Conservation (phyloP, 108 stramenopile species). For the Cyclotella atomus region DNA sequence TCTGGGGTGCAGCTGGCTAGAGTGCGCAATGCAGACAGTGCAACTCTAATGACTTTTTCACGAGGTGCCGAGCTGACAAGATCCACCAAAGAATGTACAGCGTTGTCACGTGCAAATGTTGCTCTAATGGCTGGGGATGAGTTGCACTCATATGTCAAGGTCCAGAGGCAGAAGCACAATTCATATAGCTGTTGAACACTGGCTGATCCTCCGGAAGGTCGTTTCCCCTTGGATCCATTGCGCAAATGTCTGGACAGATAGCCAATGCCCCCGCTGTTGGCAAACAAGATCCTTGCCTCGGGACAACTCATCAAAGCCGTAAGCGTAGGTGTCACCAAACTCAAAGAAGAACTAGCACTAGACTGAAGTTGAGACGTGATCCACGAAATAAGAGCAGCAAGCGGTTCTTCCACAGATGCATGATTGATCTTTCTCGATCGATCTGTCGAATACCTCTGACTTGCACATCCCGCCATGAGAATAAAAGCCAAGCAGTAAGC, state of each 20-base stretch:
- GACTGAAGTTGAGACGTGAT: conserved; percentile 72
- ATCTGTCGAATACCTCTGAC: conserved; percentile 19
- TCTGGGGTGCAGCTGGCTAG: conserved; percentile 81
- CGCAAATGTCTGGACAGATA: conserved; percentile 70
- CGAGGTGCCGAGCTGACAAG: conserved; percentile 86
- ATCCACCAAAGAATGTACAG: conserved; percentile 70
- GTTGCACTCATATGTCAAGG: conserved; percentile 76
- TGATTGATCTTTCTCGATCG: conserved; percentile 47
- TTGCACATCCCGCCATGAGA: conserved; percentile 50
- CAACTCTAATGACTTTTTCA: conserved; percentile 94
- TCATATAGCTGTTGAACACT: conserved; percentile 92
- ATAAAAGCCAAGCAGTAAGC: conserved; percentile 59
- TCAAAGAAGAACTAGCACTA: conserved; percentile 53
- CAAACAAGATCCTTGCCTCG: conserved; percentile 62
- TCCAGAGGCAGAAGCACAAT: conserved; percentile 90
- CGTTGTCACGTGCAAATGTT: conserved; percentile 62
- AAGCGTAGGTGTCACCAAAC: conserved; percentile 73
- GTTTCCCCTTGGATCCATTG: conserved; percentile 28
- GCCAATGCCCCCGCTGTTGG: conserved; percentile 74
- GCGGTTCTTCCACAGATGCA: conserved; percentile 51
- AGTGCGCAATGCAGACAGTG: conserved; percentile 81
- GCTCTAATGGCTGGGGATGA: conserved; percentile 31
- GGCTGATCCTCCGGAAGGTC: conserved; percentile 14
- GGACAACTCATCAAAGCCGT: conserved; percentile 58
- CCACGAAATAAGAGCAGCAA: conserved; percentile 73